These are phyloP conservation scores for Backusella macrospora DNA, from an alignment of 192 early-diverging fungal genomes.

Conservation along the genomic window DNA sequence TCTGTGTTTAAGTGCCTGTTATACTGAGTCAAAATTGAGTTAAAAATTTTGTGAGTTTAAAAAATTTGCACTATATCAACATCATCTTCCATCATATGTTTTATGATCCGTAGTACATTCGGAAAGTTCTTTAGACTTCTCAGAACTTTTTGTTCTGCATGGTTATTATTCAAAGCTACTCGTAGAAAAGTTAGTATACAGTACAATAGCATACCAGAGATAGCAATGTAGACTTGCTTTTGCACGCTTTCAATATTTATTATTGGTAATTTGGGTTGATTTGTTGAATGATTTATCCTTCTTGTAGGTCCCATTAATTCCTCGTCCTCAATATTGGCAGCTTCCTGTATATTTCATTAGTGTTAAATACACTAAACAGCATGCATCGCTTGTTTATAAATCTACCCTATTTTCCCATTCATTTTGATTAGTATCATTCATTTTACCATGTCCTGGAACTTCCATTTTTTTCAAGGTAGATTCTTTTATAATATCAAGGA, in stretches of 20 bases:
- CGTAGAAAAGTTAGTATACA: slow-evolving; percentile 8
- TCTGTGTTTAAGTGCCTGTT: no score
- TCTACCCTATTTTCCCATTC: slow-evolving; percentile 12
- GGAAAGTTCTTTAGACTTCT: slow-evolving; percentile 18
- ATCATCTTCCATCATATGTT: slow-evolving; percentile 20
- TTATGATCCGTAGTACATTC: slow-evolving; percentile 12
- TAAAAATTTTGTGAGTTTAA: no score
- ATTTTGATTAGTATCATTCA: slow-evolving; percentile 5
- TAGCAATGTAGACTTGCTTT: slow-evolving; percentile 11
- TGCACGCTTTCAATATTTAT: neutral
- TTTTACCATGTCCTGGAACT: slow-evolving; percentile 6
- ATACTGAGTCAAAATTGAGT: no score
- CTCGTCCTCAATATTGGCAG: slow-evolving; percentile 7
- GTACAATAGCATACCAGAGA: slow-evolving; percentile 7
- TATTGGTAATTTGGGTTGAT: slow-evolving; percentile 14
- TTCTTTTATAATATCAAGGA: slow-evolving; percentile 17
- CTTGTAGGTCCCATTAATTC: slow-evolving; percentile 18
- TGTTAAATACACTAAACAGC: slow-evolving; percentile 8
- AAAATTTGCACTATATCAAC: no score
- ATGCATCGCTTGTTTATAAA: slow-evolving; percentile 1
- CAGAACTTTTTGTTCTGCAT: slow-evolving; percentile 10
- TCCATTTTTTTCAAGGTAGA: slow-evolving; percentile 18
- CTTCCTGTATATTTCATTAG: slow-evolving; percentile 20
- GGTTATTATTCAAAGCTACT: slow-evolving; percentile 14
- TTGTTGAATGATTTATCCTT: slow-evolving; percentile 1